These are phyloP conservation scores for Kwoniella shandongensis DNA, from an alignment of 768 basidiomycete genomes.

Conservation along the genomic window DNA sequence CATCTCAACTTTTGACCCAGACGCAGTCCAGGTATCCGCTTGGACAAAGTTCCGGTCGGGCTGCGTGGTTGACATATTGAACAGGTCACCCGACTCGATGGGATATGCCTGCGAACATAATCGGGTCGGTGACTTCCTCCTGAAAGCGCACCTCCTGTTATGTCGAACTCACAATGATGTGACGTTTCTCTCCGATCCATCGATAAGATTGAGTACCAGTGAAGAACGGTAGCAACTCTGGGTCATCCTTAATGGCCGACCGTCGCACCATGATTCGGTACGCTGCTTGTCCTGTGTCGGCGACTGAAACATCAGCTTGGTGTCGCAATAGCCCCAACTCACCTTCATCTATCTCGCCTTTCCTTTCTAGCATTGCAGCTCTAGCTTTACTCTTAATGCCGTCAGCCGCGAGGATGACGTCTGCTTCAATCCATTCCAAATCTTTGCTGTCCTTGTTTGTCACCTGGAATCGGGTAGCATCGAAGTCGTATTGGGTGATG, in stretches of 20 bases:
- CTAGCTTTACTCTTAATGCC: conserved; percentile 55
- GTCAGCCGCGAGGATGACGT: conserved; percentile 55
- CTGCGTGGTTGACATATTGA: conserved; percentile 56
- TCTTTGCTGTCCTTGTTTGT: conserved; percentile 14
- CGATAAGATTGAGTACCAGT: conserved; percentile 49
- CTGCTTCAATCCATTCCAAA: conserved; percentile 44
- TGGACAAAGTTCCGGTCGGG: conserved; percentile 54
- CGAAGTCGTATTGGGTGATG: conserved; percentile 50
- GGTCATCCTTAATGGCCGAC: conserved; percentile 49
- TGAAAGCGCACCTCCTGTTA: too few relatives aligned
- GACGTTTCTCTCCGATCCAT: conserved; percentile 55
- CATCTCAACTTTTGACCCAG: conserved; percentile 53
- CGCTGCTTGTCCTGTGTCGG: conserved; percentile 56
- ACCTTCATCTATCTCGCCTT: conserved; percentile 50
- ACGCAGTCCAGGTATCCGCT: conserved; percentile 51
- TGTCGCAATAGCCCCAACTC: not conserved
- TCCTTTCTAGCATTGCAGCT: conserved; percentile 49
- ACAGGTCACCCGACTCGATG: conserved; percentile 52
- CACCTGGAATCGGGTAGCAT: conserved; percentile 32
- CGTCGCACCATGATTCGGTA: conserved; percentile 55
- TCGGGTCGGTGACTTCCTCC: not conserved
- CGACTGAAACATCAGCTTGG: conserved; percentile 3
- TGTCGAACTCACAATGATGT: conserved; percentile 48
- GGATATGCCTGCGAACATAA: conserved; percentile 51
- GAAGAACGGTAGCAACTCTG: conserved; percentile 53